Evolutionary conservation across 192 early-diverging fungal species (phyloP).

Genomic region (Coemansia sp.): DNA sequence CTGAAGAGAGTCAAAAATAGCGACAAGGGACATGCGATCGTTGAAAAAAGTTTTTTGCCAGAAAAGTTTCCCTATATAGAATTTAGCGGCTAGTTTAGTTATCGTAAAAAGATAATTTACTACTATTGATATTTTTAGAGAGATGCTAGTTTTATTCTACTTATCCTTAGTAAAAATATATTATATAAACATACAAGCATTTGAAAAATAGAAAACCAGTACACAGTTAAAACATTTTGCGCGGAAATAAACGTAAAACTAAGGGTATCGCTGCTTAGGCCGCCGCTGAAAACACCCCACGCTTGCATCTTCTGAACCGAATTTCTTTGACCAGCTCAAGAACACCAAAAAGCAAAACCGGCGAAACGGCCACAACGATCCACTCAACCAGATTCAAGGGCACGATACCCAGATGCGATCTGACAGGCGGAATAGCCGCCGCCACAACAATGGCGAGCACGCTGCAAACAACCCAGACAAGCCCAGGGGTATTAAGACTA

Average conservation of each 20-base stretch:
- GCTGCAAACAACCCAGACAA: slow-evolving; percentile 22
- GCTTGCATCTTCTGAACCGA: not conserved
- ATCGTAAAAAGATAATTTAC: no score
- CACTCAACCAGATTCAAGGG: slow-evolving; percentile 39
- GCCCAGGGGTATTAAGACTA: slow-evolving; percentile 7
- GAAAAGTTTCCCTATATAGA: not conserved
- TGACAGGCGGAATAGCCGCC: slow-evolving; percentile 17
- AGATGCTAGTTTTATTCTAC: no score
- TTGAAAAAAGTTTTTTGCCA: not conserved
- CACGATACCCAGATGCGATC: slow-evolving; percentile 34
- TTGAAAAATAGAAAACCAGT: no score
- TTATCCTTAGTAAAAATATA: no score
- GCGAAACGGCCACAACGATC: slow-evolving; percentile 24
- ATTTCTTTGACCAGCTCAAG: slow-evolving; percentile 39
- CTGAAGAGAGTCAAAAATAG: not conserved
- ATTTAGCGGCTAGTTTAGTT: no score
- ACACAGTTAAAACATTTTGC: no score
- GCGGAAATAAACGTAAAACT: no score
- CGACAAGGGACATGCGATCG: not conserved
- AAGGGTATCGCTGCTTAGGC: no score
- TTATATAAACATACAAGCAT: no score
- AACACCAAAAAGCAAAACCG: slow-evolving; percentile 25
- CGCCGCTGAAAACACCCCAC: not conserved
- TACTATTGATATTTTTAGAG: no score
- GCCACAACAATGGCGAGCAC: slow-evolving; percentile 15